Evolutionary conservation across 495 filamentous ascomycete genomes (phyloP), one percentile per base, ranked within the genome.

Genomic region (Viridothelium virens): DNA sequence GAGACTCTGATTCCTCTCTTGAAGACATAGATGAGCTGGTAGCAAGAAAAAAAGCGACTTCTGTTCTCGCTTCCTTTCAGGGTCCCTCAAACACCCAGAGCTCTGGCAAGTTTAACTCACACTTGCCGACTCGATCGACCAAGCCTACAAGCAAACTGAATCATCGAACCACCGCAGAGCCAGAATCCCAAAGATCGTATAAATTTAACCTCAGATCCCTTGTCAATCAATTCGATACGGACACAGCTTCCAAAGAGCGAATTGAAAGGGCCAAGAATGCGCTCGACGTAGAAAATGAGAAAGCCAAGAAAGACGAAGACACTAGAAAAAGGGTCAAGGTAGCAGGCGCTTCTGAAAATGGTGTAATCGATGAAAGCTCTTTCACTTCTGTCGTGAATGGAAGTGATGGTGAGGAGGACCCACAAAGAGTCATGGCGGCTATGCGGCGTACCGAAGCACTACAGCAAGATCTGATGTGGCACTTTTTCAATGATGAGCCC

Each of bases 361-460:
- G 53, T 4, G 53, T 14, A 2, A 59, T 59, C 36, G 53, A 59
- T 36, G 53, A 59, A 14, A 31, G 25, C 9, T 59, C 4, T 59
- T 36, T 59, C 31, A 14, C 53, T 36, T 59, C 48, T 46, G 36
- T 68, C 2, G 64, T 48, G 5, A 64, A 70, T 37, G 68, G 68
- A 33, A 64, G 65, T 38, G 70, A 68, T 18, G 65, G 56, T 11
- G 70, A 63, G 7, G 68, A 68, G 14, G 53, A 59, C 36, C 53
- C 53, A 31, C 53, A 14, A 61, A 56, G 70, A 36, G 61, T 72
- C 61, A 69, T 48, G 63, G 37, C 33, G 6, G 70, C 70, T 16
- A 72, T 72, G 38, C 62, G 25, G 33, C 53, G 70, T 44, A 72
- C 70, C 1, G 70, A 72, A 62, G 68, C 70, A 41, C 31, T 66